Evolutionary conservation across 768 basidiomycete genomes (phyloP).

Genomic region (Kwoniella sp.): DNA sequence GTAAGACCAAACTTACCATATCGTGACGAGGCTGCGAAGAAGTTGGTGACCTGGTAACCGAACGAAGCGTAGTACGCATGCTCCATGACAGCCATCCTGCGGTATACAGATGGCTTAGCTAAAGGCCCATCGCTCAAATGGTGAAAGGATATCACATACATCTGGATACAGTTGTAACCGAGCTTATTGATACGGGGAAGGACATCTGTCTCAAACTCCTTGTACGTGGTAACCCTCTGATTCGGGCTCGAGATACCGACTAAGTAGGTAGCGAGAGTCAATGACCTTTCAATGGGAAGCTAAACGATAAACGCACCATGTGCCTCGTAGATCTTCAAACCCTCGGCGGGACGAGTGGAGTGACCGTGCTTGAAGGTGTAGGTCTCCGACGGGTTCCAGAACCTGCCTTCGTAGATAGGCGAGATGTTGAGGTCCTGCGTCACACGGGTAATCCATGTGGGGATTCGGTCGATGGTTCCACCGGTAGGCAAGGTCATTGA

Average conservation of each 20-base stretch:
- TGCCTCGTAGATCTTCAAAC: slow-evolving; percentile 84
- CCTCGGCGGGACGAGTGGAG: slow-evolving; percentile 63
- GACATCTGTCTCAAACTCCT: slow-evolving; percentile 83
- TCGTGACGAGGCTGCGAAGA: slow-evolving; percentile 96
- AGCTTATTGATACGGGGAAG: slow-evolving; percentile 85
- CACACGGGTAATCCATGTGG: slow-evolving; percentile 91
- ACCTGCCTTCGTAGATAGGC: slow-evolving; percentile 91
- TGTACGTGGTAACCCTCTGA: slow-evolving; percentile 85
- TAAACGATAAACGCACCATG: slow-evolving; percentile 60
- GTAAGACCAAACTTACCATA: slow-evolving; percentile 61
- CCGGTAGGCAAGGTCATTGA: slow-evolving; percentile 83
- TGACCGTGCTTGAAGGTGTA: slow-evolving; percentile 78
- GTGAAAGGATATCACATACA: slow-evolving; percentile 58
- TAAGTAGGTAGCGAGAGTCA: slow-evolving; percentile 30
- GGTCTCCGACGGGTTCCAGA: slow-evolving; percentile 87
- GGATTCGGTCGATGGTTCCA: slow-evolving; percentile 83
- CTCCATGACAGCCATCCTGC: slow-evolving; percentile 91
- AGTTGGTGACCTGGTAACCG: slow-evolving; percentile 96
- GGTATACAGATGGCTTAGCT: background rate
- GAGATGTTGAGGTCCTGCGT: slow-evolving; percentile 90
- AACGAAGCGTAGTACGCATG: slow-evolving; percentile 98
- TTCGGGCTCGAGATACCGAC: slow-evolving; percentile 94
- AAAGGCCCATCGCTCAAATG: too few species aligned
- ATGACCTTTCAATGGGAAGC: too few species aligned
- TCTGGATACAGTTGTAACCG: slow-evolving; percentile 95